These are phyloP conservation scores for Cicer yamashitae DNA, from an alignment of 306 rosid genomes.

Conservation along the genomic window DNA sequence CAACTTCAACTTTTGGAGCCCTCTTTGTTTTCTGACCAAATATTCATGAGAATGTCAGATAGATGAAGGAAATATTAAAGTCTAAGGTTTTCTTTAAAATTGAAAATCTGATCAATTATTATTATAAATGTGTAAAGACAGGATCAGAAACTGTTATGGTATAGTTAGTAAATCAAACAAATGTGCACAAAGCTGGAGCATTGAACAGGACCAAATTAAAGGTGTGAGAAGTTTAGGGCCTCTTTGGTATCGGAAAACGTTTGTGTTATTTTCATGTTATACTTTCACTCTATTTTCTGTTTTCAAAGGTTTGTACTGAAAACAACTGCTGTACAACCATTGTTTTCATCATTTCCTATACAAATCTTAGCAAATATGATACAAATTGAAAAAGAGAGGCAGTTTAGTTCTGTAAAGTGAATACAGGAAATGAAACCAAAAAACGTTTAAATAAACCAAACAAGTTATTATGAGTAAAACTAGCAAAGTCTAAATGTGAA, in stretches of 20 bases:
- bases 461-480: neutral
- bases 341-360: neutral
- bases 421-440: neutral
- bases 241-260: neutral
- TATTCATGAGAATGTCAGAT: conserved; percentile 34
- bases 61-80: conserved; percentile 30
- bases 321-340: conserved; percentile 1
- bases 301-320: neutral
- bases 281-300: neutral
- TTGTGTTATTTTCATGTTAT: neutral
- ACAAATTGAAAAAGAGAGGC: neutral
- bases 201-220: conserved; percentile 10
- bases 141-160: neutral
- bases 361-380: neutral
- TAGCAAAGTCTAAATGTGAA: conserved; percentile 9
- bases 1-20: conserved; percentile 92
- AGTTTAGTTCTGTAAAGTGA: conserved; percentile 1
- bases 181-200: neutral
- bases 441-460: neutral
- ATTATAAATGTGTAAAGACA: neutral
- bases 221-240: conserved; percentile 3
- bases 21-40: conserved; percentile 80
- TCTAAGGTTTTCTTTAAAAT: neutral
- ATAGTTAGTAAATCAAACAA: conserved; percentile 30
- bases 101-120: neutral